phyloP scores from a whole-genome alignment of 2,329 filamentous ascomycete genomes.

The Rhexocercosporidium sp. region DNA sequence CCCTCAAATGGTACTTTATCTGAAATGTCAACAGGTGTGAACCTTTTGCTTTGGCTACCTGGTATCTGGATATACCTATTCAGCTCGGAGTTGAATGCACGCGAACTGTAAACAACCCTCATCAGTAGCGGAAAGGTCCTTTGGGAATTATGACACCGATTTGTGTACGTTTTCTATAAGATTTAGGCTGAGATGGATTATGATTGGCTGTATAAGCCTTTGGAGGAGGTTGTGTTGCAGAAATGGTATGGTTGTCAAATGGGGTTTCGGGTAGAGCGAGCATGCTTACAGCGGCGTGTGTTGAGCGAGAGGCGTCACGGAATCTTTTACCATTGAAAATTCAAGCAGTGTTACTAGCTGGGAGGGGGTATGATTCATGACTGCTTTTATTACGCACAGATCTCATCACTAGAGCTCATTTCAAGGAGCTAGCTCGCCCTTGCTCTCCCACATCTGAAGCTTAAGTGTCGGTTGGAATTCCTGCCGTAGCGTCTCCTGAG shows the following conservation, averaged over 20 bases:
- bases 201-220: no score
- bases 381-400: no score
- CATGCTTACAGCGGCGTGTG: no score
- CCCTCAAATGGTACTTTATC: background rate
- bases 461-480: conserved; percentile 12
- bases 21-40: background rate
- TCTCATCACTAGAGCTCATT: no score
- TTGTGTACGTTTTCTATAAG: background rate
- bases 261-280: no score
- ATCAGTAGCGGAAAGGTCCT: background rate
- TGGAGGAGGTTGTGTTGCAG: no score
- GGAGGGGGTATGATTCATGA: no score
- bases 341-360: no score
- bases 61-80: background rate
- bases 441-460: conserved; percentile 16
- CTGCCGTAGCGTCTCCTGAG: background rate
- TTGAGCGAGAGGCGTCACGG: no score
- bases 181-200: background rate
- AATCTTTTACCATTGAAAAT: no score
- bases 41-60: background rate
- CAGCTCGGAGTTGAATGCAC: background rate
- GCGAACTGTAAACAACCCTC: background rate
- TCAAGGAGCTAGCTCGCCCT: conserved; percentile 1
- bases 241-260: no score
- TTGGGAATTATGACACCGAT: background rate